A percentile compares a stretch with the other conserved stretches of the same genome.
Evolutionary conservation across 1,284 basidiomycete species (phyloP).

Genomic region (Pseudozyma pruni): DNA sequence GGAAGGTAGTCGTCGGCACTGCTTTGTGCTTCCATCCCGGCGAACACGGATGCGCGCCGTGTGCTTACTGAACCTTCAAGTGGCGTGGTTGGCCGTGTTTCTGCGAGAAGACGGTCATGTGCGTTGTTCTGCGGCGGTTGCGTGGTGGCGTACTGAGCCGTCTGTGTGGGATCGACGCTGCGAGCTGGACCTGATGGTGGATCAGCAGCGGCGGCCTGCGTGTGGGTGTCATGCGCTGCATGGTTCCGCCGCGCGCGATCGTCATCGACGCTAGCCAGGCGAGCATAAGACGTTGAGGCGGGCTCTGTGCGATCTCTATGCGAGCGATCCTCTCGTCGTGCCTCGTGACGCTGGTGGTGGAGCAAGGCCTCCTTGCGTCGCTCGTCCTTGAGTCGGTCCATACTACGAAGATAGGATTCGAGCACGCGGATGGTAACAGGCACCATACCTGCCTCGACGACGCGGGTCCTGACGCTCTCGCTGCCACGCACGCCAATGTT

Average conservation of each 20-base stretch:
- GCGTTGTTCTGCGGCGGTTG: conserved; percentile 8
- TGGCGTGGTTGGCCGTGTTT: conserved; percentile 49
- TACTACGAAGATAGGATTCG: conserved; percentile 76
- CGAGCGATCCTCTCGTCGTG: conserved; percentile 37
- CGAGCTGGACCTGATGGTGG: conserved; percentile 1
- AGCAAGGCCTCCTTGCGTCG: conserved; percentile 32
- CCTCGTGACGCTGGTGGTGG: conserved; percentile 40
- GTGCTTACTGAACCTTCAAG: conserved; percentile 38
- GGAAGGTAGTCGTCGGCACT: conserved; percentile 37
- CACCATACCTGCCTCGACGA: conserved; percentile 94
- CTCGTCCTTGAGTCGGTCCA: conserved; percentile 66
- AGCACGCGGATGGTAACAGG: conserved; percentile 94
- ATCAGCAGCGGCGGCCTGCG: not conserved
- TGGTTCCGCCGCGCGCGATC: conserved; percentile 22
- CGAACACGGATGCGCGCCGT: conserved; percentile 37
- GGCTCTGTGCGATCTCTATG: conserved; percentile 19
- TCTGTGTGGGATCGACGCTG: not conserved
- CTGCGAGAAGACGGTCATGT: conserved; percentile 13
- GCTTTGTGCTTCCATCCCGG: conserved; percentile 37
- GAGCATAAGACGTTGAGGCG: conserved; percentile 10
- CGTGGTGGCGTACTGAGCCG: not conserved
- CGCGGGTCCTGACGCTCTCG: conserved; percentile 82
- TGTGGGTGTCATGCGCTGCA: conserved; percentile 6
- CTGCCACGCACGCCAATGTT: conserved; percentile 98
- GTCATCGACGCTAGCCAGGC: conserved; percentile 2